Evolutionary conservation across 1,139 yeast species (phyloP).

Genomic region (Saccharomyces hybrid): DNA sequence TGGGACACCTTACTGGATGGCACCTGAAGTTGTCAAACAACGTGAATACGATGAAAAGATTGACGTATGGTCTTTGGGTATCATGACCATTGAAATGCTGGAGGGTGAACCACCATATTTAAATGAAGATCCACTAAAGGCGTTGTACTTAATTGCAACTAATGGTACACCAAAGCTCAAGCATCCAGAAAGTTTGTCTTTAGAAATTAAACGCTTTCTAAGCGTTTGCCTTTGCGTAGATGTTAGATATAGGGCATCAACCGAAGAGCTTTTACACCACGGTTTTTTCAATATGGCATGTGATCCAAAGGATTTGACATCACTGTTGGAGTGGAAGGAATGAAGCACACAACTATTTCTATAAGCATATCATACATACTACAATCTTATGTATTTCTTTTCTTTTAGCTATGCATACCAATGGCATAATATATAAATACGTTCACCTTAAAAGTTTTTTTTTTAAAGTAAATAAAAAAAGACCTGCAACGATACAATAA

Average conservation of each 20-base stretch:
- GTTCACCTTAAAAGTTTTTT: background rate
- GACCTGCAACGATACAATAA: background rate
- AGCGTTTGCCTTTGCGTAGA: slow-evolving; percentile 93
- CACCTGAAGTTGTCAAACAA: slow-evolving; percentile 96
- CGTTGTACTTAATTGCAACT: slow-evolving; percentile 84
- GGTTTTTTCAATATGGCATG: slow-evolving; percentile 71
- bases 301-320: slow-evolving; percentile 55
- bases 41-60: slow-evolving; percentile 95
- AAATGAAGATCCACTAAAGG: slow-evolving; percentile 90
- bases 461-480: background rate
- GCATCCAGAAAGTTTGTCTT: slow-evolving; percentile 71
- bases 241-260: slow-evolving; percentile 82
- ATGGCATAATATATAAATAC: background rate
- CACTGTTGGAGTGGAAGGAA: slow-evolving; percentile 61
- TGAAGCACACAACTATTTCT: slow-evolving; percentile 5
- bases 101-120: slow-evolving; percentile 97
- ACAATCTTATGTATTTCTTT: background rate
- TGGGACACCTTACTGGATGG: slow-evolving; percentile 99
- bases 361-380: background rate
- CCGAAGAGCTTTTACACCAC: slow-evolving; percentile 79
- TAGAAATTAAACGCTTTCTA: slow-evolving; percentile 76
- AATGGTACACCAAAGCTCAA: slow-evolving; percentile 95
- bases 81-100: slow-evolving; percentile 97
- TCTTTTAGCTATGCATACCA: background rate
- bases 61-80: slow-evolving; percentile 96